Evolutionary conservation across 257 asterid species (phyloP).

Genomic region (Nicotiana otophora): DNA sequence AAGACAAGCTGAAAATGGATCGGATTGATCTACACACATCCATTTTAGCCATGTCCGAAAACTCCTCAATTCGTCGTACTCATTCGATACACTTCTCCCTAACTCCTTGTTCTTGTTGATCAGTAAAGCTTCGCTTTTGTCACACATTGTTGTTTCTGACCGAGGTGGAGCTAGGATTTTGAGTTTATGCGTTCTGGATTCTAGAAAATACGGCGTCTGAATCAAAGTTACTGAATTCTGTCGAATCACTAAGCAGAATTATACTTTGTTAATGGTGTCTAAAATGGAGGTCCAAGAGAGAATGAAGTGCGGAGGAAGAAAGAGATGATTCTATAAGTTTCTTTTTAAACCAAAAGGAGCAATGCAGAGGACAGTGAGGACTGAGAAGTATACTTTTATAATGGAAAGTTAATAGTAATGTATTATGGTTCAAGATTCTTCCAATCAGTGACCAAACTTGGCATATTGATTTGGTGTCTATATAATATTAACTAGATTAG

Average conservation of each 20-base stretch:
- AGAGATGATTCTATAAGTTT: not conserved
- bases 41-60: conserved; percentile 15
- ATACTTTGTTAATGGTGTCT: too few relatives aligned
- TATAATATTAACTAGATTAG: not conserved
- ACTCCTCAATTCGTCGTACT: conserved; percentile 14
- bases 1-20: conserved; percentile 1
- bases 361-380: not conserved
- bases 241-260: too few relatives aligned
- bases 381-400: not conserved
- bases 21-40: conserved; percentile 23
- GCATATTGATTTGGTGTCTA: too few relatives aligned
- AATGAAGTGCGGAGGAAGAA: not conserved
- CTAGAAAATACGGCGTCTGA: too few relatives aligned
- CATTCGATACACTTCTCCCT: conserved; percentile 6
- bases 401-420: not conserved
- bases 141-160: not conserved
- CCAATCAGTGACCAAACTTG: not conserved
- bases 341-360: not conserved
- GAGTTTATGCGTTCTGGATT: too few relatives aligned
- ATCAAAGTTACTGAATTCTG: too few relatives aligned
- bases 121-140: not conserved
- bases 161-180: too few relatives aligned
- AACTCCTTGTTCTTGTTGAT: not conserved
- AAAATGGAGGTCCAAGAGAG: not conserved
- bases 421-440: not conserved